Evolutionary conservation across 257 asterid species (phyloP), one percentile per base, ranked within the genome.

Genomic region (Nicotiana paniculata): DNA sequence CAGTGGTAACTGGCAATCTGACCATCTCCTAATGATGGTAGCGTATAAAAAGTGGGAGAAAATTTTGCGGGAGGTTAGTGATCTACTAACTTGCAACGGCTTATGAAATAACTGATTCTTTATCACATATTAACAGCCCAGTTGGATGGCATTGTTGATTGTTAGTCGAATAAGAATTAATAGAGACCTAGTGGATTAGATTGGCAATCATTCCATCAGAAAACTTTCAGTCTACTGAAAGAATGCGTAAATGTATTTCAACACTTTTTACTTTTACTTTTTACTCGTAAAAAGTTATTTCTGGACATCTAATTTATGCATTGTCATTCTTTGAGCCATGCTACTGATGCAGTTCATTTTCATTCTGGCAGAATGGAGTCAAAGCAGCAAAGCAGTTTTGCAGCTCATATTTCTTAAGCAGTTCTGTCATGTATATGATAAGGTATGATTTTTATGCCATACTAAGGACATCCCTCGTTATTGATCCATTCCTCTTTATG

Each of bases 401-500:
- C 90, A 89, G 89, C 82, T 77, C 94, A 74, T 91, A 96, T 89
- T 96, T 91, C 88, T 85, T 96, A 79, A 96, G 99, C 92, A 89
- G 94, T 91, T 94, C 99, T 16, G 97, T 94, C 65, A 90, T 96
- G 98, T 88, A 90, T 90, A 96, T 90, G 97, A 96, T 96, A 88
- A 91, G 99, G 99, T 94, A 64, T 86, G 86, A 24, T 61, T 66
- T 81, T 64, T 82, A 62, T 46, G 13, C 33, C 61, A 74, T 48
- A 74, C 62, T 13, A 48, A 48, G n/a, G 26, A 13, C 79, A 46
- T 74, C 79, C 78, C 37, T 72, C 51, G 79, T 74, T 48, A 48
- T 74, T 74, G 43, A 48, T 72, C 26, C 62, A 74, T 15, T 59
- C 79, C 79, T 51, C 63, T 48, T 74, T 26, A 48, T 51, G 62